A percentile compares a stretch with the other conserved stretches of the same genome.
Evolutionary conservation across 2,329 filamentous ascomycete species (phyloP).

Genomic region (Fusarium paranaense): DNA sequence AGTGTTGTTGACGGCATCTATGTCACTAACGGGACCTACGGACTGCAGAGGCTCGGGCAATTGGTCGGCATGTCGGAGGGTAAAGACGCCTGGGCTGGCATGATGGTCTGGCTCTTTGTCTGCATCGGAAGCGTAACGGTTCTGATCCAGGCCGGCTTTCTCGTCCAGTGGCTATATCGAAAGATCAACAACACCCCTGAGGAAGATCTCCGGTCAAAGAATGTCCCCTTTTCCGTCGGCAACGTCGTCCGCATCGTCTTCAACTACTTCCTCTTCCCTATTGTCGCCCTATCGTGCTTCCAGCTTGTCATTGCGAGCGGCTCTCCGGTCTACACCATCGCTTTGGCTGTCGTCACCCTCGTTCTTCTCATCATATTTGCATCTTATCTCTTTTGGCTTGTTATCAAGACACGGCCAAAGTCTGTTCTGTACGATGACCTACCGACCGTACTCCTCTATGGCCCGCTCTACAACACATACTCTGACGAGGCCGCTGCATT

Average conservation of each 20-base stretch:
- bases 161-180: constrained; percentile 80
- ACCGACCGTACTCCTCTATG: constrained; percentile 88
- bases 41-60: constrained; percentile 82
- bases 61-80: constrained; percentile 82
- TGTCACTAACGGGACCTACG: constrained; percentile 79
- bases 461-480: constrained; percentile 96
- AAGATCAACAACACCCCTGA: constrained; percentile 77
- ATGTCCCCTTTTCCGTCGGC: constrained; percentile 85
- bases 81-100: constrained; percentile 91
- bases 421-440: constrained; percentile 94
- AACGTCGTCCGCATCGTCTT: constrained; percentile 88
- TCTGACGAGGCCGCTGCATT: constrained; percentile 93
- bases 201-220: constrained; percentile 91
- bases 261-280: constrained; percentile 91
- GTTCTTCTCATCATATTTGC: constrained; percentile 79
- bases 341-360: constrained; percentile 79
- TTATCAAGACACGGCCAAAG: constrained; percentile 83
- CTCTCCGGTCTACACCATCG: constrained; percentile 79
- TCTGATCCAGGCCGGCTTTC: constrained; percentile 81
- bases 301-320: constrained; percentile 82
- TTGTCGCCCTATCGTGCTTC: constrained; percentile 88
- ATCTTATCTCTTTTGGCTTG: constrained; percentile 82
- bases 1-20: constrained; percentile 89
- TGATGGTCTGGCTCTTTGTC: constrained; percentile 89
- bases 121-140: constrained; percentile 77